These are phyloP conservation scores for Candida odintsovae DNA, from an alignment of 805 yeast species.

Conservation along the genomic window DNA sequence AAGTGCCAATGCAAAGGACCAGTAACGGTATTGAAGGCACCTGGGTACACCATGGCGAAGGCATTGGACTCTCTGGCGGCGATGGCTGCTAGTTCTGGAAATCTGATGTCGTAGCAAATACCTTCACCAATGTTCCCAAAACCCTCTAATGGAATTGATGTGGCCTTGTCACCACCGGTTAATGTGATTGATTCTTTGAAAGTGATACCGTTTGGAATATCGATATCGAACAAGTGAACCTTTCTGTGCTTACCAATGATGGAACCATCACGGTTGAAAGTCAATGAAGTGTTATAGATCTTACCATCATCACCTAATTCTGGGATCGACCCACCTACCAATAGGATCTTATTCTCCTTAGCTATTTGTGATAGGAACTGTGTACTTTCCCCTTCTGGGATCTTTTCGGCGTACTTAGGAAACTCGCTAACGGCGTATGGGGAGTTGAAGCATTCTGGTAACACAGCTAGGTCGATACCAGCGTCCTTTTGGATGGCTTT, in stretches of 20 bases:
- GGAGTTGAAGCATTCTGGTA: slow-evolving; percentile 95
- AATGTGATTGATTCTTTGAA: slow-evolving; percentile 57
- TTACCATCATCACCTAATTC: slow-evolving; percentile 51
- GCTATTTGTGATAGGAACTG: slow-evolving; percentile 60
- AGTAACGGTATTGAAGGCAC: slow-evolving; percentile 79
- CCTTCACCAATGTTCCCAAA: slow-evolving; percentile 83
- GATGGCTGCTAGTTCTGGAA: slow-evolving; percentile 69
- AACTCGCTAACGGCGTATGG: slow-evolving; percentile 88
- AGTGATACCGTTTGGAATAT: slow-evolving; percentile 84
- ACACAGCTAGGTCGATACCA: slow-evolving; percentile 58
- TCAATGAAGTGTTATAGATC: slow-evolving; percentile 65
- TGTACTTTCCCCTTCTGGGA: slow-evolving; percentile 69
- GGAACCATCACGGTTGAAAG: slow-evolving; percentile 68
- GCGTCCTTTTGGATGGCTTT: slow-evolving; percentile 56
- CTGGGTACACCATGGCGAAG: slow-evolving; percentile 74
- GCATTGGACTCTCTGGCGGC: slow-evolving; percentile 39
- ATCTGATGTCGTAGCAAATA: slow-evolving; percentile 77
- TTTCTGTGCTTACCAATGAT: slow-evolving; percentile 42
- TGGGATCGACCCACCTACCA: slow-evolving; percentile 92
- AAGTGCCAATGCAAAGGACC: slow-evolving; percentile 84
- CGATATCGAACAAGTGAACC: slow-evolving; percentile 18
- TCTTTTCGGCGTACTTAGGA: slow-evolving; percentile 74
- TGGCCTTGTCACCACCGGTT: slow-evolving; percentile 8
- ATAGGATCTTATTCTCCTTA: slow-evolving; percentile 49
- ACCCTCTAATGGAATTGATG: slow-evolving; percentile 36